These are phyloP conservation scores for Capronia americana DNA, from an alignment of 2,329 filamentous ascomycete species.

Conservation along the genomic window DNA sequence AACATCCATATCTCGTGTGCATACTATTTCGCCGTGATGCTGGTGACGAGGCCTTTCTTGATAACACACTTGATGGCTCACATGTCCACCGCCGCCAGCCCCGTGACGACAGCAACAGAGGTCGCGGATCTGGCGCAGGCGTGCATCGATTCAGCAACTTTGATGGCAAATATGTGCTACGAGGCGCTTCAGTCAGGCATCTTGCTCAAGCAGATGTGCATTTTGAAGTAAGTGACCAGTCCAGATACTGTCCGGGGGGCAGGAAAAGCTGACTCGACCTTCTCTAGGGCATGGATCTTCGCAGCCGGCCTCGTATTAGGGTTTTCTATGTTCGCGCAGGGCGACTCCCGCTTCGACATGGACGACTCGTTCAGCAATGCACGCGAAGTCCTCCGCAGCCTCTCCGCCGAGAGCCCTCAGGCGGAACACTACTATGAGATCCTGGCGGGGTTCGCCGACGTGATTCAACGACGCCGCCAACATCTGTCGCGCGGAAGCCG, in stretches of 20 bases:
- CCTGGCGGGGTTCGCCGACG: constrained; percentile 55
- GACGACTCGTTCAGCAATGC: constrained; percentile 59
- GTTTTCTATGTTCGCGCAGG: constrained; percentile 61
- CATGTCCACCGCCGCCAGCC: constrained; percentile 14
- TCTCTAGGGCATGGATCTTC: constrained; percentile 59
- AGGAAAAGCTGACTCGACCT: neutral
- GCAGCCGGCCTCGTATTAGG: constrained; percentile 64
- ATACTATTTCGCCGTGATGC: constrained; percentile 65
- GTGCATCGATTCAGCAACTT: constrained; percentile 63
- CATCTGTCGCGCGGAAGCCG: constrained; percentile 43
- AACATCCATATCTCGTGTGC: constrained; percentile 63
- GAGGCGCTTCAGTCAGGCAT: constrained; percentile 55
- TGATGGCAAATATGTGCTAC: constrained; percentile 61
- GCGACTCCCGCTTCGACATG: constrained; percentile 53
- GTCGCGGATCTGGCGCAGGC: constrained; percentile 54
- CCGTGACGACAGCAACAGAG: constrained; percentile 15
- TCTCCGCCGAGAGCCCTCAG: constrained; percentile 60
- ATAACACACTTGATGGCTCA: constrained; percentile 55
- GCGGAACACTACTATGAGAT: constrained; percentile 66
- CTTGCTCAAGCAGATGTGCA: constrained; percentile 63
- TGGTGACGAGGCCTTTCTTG: constrained; percentile 63
- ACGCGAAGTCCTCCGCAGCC: constrained; percentile 56
- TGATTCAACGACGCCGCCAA: constrained; percentile 53
- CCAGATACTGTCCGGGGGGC: neutral
- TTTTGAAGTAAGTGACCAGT: constrained; percentile 59